Base-by-base conservation (phyloP, 2,329 filamentous ascomycete genomes). In the Peltaster fructicola region DNA sequence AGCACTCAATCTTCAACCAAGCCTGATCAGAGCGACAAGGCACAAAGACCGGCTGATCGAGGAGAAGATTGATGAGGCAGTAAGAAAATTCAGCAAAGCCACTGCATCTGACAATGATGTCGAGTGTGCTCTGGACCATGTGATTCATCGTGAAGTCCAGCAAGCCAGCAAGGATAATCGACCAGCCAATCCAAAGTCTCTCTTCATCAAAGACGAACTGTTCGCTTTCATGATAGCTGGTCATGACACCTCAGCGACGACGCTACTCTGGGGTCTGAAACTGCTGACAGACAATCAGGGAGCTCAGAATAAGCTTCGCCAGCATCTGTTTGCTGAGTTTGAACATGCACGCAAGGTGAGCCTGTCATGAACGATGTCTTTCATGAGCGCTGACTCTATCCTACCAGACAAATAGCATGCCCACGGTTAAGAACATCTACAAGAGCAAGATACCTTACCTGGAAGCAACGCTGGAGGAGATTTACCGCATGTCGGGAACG, bases 231-330 rank as follows among this genome's bases (percentile, higher is more conserved):
- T 51, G 3, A 30, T 52, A n/a, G 50, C 52, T n/a, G 59, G 56
- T 7, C 52, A 59, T 29, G 56, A 62, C 23, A 60, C 57, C 0
- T 58, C 52, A 1, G 44, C 50, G 7, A 55, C 50, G 6, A 53
- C 53, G 0, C 33, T 59, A 1, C 31, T 34, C 16, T 59, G 56
- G 55, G 45, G 34, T 1, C 20, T 58, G 7, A 59, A 59, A 24
- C 38, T 40, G 26, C 42, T 59, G 4, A 38, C 47, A n/a, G 37
- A 36, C 15, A 33, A 52, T 20, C 50, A 37, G 8, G 28, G 31
- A 9, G 38, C 41, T 2, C 56, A 59, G 25, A 24, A 24, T n/a
- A 47, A 40, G 14, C 39, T 59, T 0, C 50, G 54, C 2, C 18
- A 21, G 2, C 30, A 32, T 1, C 33, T 59, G 1, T 41, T 33